A percentile compares a stretch with the other conserved stretches of the same genome.
phyloP scores from a whole-genome alignment of 2,329 filamentous ascomycete genomes.

The Mycocentrospora acerina region DNA sequence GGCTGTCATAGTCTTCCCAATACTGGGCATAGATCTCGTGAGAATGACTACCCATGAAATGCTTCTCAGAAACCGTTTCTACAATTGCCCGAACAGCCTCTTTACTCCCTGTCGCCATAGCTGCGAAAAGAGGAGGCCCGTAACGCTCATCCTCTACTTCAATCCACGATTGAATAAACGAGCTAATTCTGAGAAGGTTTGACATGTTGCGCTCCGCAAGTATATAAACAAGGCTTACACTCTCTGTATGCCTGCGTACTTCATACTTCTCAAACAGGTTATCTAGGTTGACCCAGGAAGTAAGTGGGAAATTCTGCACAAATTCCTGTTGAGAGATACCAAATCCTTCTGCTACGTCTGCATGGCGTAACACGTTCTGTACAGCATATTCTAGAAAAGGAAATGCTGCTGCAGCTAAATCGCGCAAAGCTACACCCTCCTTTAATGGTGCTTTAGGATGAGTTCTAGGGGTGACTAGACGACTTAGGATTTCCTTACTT shows the following conservation, averaged over 20 bases:
- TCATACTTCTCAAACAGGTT: slow-evolving; percentile 38
- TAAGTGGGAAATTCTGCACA: slow-evolving; percentile 23
- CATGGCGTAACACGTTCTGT: slow-evolving; percentile 45
- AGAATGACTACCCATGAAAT: not conserved
- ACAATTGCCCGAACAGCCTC: slow-evolving; percentile 23
- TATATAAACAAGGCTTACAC: slow-evolving; percentile 18
- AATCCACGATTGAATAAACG: slow-evolving; percentile 15
- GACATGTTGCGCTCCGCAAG: slow-evolving; percentile 22
- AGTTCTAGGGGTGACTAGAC: not conserved
- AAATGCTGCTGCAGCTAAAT: slow-evolving; percentile 21
- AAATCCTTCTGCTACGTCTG: slow-evolving; percentile 38
- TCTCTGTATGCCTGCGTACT: slow-evolving; percentile 14
- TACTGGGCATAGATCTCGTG: slow-evolving; percentile 1
- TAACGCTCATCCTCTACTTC: slow-evolving; percentile 34
- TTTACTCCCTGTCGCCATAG: slow-evolving; percentile 33
- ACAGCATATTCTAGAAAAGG: slow-evolving; percentile 54
- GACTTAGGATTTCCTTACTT: slow-evolving; percentile 15
- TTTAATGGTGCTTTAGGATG: not conserved
- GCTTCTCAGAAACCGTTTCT: slow-evolving; percentile 6
- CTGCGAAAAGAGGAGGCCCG: slow-evolving; percentile 39
- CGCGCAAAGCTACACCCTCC: slow-evolving; percentile 4
- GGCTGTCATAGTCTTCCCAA: not conserved
- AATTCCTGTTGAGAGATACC: slow-evolving; percentile 21
- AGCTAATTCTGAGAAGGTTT: slow-evolving; percentile 32
- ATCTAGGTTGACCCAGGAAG: slow-evolving; percentile 31